phyloP scores from a whole-genome alignment of 371 early-diverging fungal genomes.

The Paraphysoderma sedebokerense region DNA sequence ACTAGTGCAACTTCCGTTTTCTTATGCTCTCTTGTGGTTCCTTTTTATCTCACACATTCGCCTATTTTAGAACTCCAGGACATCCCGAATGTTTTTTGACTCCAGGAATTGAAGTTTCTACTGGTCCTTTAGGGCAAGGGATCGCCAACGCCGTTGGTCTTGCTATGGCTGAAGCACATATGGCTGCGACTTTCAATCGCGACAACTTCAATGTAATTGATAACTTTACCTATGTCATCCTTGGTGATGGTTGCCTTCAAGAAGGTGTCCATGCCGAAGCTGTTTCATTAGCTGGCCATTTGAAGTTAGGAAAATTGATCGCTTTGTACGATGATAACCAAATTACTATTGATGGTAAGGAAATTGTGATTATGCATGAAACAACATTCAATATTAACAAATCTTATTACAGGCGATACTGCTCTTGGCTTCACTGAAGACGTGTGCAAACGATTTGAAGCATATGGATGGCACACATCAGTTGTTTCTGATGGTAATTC shows the following conservation, averaged over 20 bases:
- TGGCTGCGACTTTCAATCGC: conserved; percentile 80
- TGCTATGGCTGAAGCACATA: conserved; percentile 78
- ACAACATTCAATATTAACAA: neutral
- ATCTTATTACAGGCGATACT: conserved; percentile 38
- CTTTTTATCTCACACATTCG: no score
- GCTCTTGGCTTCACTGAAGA: conserved; percentile 88
- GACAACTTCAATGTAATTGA: conserved; percentile 64
- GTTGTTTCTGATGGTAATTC: conserved; percentile 67
- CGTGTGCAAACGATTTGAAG: conserved; percentile 69
- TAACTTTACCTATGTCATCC: conserved; percentile 72
- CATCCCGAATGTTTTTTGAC: conserved; percentile 83
- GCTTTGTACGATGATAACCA: conserved; percentile 96
- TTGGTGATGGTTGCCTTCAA: conserved; percentile 98
- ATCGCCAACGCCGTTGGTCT: conserved; percentile 93
- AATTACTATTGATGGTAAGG: conserved; percentile 85
- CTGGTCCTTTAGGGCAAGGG: conserved; percentile 99
- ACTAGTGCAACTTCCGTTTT: neutral
- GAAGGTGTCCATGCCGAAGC: conserved; percentile 98
- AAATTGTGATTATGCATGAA: neutral
- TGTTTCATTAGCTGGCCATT: conserved; percentile 93
- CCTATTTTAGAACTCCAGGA: conserved; percentile 58
- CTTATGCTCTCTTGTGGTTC: neutral
- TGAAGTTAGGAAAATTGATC: conserved; percentile 88
- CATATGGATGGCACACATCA: conserved; percentile 88
- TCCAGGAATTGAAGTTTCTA: conserved; percentile 91